phyloP scores from a whole-genome alignment of 768 basidiomycete species.

The Tulasnella sp. region DNA sequence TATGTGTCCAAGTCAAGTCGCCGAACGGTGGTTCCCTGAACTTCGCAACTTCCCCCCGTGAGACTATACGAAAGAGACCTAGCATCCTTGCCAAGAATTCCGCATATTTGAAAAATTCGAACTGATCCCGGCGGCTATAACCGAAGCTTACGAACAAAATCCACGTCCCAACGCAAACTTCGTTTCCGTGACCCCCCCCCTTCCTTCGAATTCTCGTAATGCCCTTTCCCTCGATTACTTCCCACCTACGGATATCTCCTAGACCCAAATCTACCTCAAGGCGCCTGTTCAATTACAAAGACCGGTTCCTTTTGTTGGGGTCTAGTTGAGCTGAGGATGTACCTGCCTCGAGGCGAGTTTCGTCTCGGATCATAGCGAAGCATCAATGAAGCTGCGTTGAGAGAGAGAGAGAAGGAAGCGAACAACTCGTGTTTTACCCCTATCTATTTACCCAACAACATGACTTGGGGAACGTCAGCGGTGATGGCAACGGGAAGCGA shows the following conservation, averaged over 20 bases:
- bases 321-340: neutral
- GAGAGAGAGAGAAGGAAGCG: neutral
- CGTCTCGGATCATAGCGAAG: conserved; percentile 14
- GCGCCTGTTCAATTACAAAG: neutral
- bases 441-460: neutral
- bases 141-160: neutral
- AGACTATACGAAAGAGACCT: neutral
- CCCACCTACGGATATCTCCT: conserved; percentile 1
- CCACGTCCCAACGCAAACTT: no score
- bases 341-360: conserved; percentile 4
- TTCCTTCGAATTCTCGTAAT: neutral
- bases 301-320: neutral
- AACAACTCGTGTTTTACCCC: neutral
- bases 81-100: neutral
- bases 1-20: neutral
- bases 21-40: neutral
- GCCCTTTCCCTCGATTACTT: conserved; percentile 1
- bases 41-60: neutral
- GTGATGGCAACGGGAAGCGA: neutral
- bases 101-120: neutral
- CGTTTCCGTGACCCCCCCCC: no score
- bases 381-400: neutral
- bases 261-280: neutral
- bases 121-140: neutral
- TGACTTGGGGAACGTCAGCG: neutral